Base-by-base conservation (phyloP, 1,284 basidiomycete species). In the Moniliophthora roreri region DNA sequence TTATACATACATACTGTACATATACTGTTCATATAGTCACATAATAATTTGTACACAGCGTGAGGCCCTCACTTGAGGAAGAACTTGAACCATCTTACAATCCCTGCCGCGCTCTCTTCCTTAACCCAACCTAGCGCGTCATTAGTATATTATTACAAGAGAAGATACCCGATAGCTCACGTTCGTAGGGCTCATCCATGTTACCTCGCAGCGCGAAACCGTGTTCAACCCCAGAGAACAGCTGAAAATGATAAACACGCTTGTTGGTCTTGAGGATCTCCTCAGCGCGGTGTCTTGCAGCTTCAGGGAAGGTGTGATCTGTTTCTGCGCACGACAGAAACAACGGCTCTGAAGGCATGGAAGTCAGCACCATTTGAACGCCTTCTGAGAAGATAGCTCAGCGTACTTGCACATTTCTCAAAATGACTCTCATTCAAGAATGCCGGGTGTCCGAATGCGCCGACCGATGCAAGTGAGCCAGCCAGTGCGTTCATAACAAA, bases 381-480 rank as follows among this genome's bases (percentile, higher is more conserved):
- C n/a, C n/a, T n/a, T n/a, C 11, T 32, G 28, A 32, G 28, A 32
- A 44, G 23, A 24, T 15, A 40, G 13, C 13, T 4, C 34, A n/a
- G 50, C 59, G n/a, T 21, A 62, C 60, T 53, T 11, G 59, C 47
- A 50, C 55, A 58, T 4, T 54, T 54, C 28, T 26, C 47, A 50
- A 61, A 60, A 44, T 60, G 58, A 37, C 57, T 58, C 28, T 63
- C 62, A 26, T 53, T 55, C 4, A 63, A 49, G 52, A 62, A 61
- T 1, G 62, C 57, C 7, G 62, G 62, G 35, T 63, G 62, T 1
- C 52, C 61, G 28, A 62, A 57, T 2, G 62, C 62, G 2, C 61
- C 62, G 23, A 56, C 57, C 23, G 34, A 39, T 34, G 21, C 26
- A 23, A 20, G 35, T 18, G 44, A 15, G 32, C 49, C 45, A 21